Evolutionary conservation across 139 green algal genomes (phyloP).

Genomic region (Picochlorum sp.): DNA sequence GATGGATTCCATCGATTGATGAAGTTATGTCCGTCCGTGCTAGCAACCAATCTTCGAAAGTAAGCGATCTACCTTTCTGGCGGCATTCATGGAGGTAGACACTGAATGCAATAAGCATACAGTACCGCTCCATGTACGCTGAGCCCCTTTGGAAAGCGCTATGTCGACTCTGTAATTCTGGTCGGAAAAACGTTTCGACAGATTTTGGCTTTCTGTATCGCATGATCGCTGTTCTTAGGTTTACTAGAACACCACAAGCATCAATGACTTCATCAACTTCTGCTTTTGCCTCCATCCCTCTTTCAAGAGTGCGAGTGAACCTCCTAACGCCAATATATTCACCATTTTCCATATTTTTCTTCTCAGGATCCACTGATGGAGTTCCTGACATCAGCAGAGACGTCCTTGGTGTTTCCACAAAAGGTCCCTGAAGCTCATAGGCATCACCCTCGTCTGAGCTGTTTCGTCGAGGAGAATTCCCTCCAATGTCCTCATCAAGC

Average conservation of each 20-base stretch:
- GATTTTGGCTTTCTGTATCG: constrained; percentile 58
- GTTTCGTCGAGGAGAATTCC: neutral
- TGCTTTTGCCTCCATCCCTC: constrained; percentile 39
- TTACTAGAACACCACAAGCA: constrained; percentile 57
- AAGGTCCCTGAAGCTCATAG: neutral
- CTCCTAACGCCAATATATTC: constrained; percentile 75
- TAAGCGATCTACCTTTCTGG: constrained; percentile 12
- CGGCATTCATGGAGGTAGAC: constrained; percentile 62
- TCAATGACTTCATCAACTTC: constrained; percentile 51
- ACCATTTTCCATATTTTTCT: constrained; percentile 44
- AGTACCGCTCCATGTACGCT: constrained; percentile 89
- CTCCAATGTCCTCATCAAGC: constrained; percentile 32
- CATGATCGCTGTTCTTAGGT: constrained; percentile 82
- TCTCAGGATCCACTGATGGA: constrained; percentile 17
- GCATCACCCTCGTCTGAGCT: neutral
- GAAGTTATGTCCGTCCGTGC: constrained; percentile 44
- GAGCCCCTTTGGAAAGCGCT: constrained; percentile 69
- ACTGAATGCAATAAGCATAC: constrained; percentile 77
- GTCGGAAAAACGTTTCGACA: constrained; percentile 45
- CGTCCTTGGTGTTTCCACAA: neutral
- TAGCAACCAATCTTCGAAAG: constrained; percentile 54
- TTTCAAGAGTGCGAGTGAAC: constrained; percentile 64
- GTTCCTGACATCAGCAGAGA: neutral
- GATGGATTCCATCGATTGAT: constrained; percentile 53
- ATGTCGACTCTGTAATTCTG: constrained; percentile 55